Evolutionary conservation across 441 rosid genomes (phyloP).

Genomic region (Metrosideros polymorpha): DNA sequence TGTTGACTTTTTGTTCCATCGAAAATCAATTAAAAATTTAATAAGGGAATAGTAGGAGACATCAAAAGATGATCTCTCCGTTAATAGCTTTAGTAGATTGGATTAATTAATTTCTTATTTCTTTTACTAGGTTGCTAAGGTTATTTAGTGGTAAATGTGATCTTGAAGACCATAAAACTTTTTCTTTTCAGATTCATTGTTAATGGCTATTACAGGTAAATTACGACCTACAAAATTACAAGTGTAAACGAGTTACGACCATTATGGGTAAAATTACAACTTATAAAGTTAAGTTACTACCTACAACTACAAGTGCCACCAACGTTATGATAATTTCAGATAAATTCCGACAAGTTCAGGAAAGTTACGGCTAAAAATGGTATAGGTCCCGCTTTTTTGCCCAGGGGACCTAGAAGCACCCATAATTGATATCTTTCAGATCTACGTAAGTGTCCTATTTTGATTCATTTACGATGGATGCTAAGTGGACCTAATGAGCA

Average conservation of each 20-base stretch:
- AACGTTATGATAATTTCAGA: background rate
- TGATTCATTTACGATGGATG: background rate
- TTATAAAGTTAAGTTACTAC: background rate
- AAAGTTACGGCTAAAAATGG: background rate
- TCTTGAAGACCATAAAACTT: background rate
- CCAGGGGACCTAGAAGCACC: too few species aligned
- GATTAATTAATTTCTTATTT: background rate
- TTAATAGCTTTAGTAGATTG: background rate
- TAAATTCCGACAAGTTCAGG: background rate
- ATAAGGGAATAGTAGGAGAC: background rate
- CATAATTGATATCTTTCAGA: background rate
- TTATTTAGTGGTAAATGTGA: background rate
- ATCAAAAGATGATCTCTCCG: background rate
- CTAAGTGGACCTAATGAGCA: background rate
- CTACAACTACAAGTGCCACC: background rate
- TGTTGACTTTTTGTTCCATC: background rate
- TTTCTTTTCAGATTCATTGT: background rate
- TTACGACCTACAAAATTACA: accelerated
- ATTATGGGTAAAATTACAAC: background rate
- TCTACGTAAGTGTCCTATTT: background rate
- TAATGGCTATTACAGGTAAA: accelerated
- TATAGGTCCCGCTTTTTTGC: too few species aligned
- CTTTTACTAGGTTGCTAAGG: background rate
- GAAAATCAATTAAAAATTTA: background rate
- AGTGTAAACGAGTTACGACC: accelerated